Evolutionary conservation across 164 flowering plant genomes (phyloP).

Genomic region (Chimonanthus salicifolius): DNA sequence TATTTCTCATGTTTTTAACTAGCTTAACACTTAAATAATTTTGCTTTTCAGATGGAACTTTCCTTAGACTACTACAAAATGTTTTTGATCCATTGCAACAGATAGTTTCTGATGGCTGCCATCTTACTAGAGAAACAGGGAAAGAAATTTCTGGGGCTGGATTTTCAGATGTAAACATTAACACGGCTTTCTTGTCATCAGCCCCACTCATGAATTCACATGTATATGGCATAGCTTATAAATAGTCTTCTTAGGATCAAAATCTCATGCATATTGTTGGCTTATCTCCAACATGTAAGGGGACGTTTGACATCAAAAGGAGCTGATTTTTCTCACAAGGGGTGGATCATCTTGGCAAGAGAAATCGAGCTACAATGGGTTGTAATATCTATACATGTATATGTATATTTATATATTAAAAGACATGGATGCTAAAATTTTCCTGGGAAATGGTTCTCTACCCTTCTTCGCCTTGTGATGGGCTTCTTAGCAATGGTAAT

Average conservation of each 20-base stretch:
- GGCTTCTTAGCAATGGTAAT: no score
- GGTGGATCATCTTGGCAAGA: background rate
- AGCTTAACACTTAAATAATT: background rate
- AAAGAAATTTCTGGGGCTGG: conserved; percentile 55
- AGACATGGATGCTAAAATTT: background rate
- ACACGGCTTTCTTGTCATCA: conserved; percentile 30
- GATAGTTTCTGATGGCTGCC: conserved; percentile 76
- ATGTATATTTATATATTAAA: background rate
- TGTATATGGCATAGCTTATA: conserved; percentile 64
- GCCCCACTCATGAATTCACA: conserved; percentile 49
- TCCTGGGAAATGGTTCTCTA: no score
- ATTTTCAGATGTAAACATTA: conserved; percentile 43
- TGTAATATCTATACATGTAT: background rate
- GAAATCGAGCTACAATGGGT: background rate
- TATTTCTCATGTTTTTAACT: background rate
- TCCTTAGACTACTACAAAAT: conserved; percentile 43
- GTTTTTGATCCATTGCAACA: conserved; percentile 77
- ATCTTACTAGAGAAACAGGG: conserved; percentile 74
- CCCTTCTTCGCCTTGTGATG: no score
- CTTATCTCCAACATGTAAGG: no score
- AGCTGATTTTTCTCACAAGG: background rate
- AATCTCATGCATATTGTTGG: background rate
- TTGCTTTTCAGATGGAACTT: conserved; percentile 57
- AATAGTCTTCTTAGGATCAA: conserved; percentile 19
- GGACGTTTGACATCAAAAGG: no score